Percentiles rank a stretch among this genome's conserved stretches.
Conservation (phyloP, 78 protist species). For the Trichosphaerium sp. region DNA sequence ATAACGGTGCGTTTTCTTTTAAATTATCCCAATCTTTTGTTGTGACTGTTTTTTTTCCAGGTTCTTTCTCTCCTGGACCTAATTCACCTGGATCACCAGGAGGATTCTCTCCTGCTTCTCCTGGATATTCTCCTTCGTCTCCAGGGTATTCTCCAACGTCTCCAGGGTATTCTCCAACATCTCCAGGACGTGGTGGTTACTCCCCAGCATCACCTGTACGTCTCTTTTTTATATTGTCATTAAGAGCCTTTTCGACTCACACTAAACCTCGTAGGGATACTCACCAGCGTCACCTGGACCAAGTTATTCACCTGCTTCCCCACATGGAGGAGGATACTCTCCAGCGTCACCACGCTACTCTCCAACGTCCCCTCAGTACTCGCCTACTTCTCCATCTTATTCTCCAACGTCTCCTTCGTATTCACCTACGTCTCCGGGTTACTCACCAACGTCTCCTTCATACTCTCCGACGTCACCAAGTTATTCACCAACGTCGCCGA, state of each 20-base stretch:
- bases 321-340: constrained; percentile 36
- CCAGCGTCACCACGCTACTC: constrained; percentile 52
- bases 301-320: constrained; percentile 40
- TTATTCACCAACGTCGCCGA: constrained; percentile 49
- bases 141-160: constrained; percentile 58
- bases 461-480: constrained; percentile 57
- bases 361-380: constrained; percentile 65
- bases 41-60: neutral
- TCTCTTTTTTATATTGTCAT: constrained; percentile 62
- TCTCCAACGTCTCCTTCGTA: constrained; percentile 52
- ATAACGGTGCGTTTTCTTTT: neutral
- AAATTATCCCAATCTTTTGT: neutral
- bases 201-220: constrained; percentile 67
- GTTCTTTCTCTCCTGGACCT: neutral
- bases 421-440: constrained; percentile 60
- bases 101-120: constrained; percentile 21
- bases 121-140: constrained; percentile 24
- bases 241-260: constrained; percentile 60
- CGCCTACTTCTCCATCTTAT: constrained; percentile 47
- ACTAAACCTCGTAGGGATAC: constrained; percentile 40
- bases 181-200: constrained; percentile 59
- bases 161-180: constrained; percentile 70
- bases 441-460: constrained; percentile 63
- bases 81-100: constrained; percentile 37
- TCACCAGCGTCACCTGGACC: constrained; percentile 21